These are phyloP conservation scores for Fusarium sp. DNA, from an alignment of 2,329 filamentous ascomycete genomes.

Conservation along the genomic window DNA sequence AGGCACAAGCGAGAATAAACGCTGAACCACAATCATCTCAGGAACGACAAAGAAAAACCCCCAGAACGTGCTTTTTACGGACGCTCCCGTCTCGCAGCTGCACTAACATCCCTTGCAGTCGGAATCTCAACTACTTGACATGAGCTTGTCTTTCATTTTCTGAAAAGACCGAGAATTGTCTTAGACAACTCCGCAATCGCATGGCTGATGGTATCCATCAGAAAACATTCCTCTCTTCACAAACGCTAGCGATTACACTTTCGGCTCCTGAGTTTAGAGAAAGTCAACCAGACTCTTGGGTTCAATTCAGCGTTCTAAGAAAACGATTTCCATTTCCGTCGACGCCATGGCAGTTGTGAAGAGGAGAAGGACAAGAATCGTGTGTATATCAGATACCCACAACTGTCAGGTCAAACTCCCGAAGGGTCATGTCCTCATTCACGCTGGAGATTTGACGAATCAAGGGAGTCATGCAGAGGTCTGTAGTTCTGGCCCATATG, in stretches of 20 bases:
- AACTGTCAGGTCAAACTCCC: constrained; percentile 75
- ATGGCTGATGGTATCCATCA: constrained; percentile 11
- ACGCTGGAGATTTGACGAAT: constrained; percentile 82
- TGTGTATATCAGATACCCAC: constrained; percentile 84
- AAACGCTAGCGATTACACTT: constrained; percentile 35
- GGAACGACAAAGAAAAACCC: constrained; percentile 13
- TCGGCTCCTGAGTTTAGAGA: constrained; percentile 26
- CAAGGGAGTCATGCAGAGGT: constrained; percentile 72
- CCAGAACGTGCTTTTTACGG: constrained; percentile 19
- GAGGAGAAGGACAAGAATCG: constrained; percentile 69
- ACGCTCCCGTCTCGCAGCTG: constrained; percentile 19
- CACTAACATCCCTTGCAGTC: constrained; percentile 28
- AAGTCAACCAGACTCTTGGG: constrained; percentile 32
- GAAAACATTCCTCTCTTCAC: constrained; percentile 6
- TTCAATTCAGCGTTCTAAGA: constrained; percentile 26
- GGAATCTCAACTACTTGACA: constrained; percentile 13
- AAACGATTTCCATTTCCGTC: constrained; percentile 16
- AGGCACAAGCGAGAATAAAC: constrained; percentile 22
- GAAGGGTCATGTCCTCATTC: constrained; percentile 78
- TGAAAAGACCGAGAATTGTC: constrained; percentile 22
- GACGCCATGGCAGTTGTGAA: constrained; percentile 32
- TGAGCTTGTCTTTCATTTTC: constrained; percentile 15
- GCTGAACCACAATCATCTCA: constrained; percentile 4
- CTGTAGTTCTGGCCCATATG: constrained; percentile 4
- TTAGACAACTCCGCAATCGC: constrained; percentile 35